Evolutionary conservation across 2,329 filamentous ascomycete species (phyloP).

Genomic region (Cladosporium sp.): DNA sequence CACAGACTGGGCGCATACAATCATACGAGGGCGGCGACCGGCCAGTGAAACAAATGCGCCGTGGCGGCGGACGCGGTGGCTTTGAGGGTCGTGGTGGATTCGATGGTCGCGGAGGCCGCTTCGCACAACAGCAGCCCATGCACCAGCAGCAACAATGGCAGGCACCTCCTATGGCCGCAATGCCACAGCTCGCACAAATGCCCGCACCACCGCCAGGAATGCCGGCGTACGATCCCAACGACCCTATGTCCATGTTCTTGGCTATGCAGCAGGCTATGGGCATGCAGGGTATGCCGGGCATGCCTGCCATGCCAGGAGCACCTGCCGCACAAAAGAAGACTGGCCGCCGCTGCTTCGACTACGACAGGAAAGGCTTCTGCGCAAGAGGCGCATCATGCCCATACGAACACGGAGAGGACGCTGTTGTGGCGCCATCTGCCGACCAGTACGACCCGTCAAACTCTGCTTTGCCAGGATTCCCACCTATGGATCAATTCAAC

Average conservation of each 20-base stretch:
- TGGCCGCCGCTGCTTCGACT: slow-evolving; percentile 62
- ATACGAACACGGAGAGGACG: slow-evolving; percentile 65
- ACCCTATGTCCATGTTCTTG: slow-evolving; percentile 62
- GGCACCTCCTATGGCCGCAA: slow-evolving; percentile 24
- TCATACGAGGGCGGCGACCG: slow-evolving; percentile 41
- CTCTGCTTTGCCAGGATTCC: slow-evolving; percentile 41
- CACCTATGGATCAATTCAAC: slow-evolving; percentile 21
- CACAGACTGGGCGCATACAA: slow-evolving; percentile 33
- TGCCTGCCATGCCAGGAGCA: slow-evolving; percentile 37
- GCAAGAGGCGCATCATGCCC: slow-evolving; percentile 65
- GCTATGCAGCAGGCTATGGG: slow-evolving; percentile 61
- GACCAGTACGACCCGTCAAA: slow-evolving; percentile 62
- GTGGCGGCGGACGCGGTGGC: slow-evolving; percentile 47
- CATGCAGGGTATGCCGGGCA: slow-evolving; percentile 46
- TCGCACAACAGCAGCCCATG: slow-evolving; percentile 20
- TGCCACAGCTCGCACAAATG: slow-evolving; percentile 25
- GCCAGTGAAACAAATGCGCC: slow-evolving; percentile 60
- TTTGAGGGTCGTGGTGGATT: slow-evolving; percentile 35
- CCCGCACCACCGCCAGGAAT: slow-evolving; percentile 48
- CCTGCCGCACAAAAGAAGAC: slow-evolving; percentile 16
- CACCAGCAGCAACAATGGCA: slow-evolving; percentile 25
- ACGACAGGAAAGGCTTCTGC: slow-evolving; percentile 72
- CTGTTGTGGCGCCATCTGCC: slow-evolving; percentile 45
- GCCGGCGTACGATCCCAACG: slow-evolving; percentile 57
- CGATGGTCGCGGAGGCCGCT: slow-evolving; percentile 41